phyloP scores from a whole-genome alignment of 2,329 filamentous ascomycete genomes.

The Trichophyton rubrum region DNA sequence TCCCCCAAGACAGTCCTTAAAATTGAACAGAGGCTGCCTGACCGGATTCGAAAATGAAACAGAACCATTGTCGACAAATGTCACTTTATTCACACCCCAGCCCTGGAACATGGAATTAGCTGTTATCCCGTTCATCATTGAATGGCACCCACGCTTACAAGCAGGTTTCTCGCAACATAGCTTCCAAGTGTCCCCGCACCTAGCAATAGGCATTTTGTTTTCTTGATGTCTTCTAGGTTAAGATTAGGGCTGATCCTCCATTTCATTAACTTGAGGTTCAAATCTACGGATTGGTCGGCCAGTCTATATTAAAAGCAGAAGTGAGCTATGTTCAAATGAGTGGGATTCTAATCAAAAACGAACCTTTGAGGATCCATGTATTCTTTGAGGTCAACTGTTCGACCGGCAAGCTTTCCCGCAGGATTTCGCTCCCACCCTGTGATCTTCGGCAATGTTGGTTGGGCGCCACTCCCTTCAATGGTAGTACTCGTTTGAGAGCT shows the following conservation, averaged over 20 bases:
- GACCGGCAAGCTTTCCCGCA: slow-evolving; percentile 62
- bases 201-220: slow-evolving; percentile 77
- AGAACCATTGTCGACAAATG: slow-evolving; percentile 83
- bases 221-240: slow-evolving; percentile 76
- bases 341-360: not conserved
- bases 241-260: slow-evolving; percentile 89
- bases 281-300: slow-evolving; percentile 85
- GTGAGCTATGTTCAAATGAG: not conserved
- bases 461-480: slow-evolving; percentile 8
- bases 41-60: slow-evolving; percentile 97
- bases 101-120: slow-evolving; percentile 34
- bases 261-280: slow-evolving; percentile 97
- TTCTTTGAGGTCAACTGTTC: slow-evolving; percentile 70
- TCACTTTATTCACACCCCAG: slow-evolving; percentile 92
- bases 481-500: slow-evolving; percentile 22
- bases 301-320: slow-evolving; percentile 33
- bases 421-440: slow-evolving; percentile 90
- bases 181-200: slow-evolving; percentile 88
- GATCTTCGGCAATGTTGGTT: slow-evolving; percentile 59
- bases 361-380: slow-evolving; percentile 78
- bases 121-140: not conserved
- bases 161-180: slow-evolving; percentile 80
- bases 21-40: slow-evolving; percentile 81
- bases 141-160: slow-evolving; percentile 35
- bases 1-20: slow-evolving; percentile 75